A percentile compares a stretch with the other conserved stretches of the same genome.
Conservation (phyloP, 495 filamentous ascomycete species). For the Ramalina intermedia region DNA sequence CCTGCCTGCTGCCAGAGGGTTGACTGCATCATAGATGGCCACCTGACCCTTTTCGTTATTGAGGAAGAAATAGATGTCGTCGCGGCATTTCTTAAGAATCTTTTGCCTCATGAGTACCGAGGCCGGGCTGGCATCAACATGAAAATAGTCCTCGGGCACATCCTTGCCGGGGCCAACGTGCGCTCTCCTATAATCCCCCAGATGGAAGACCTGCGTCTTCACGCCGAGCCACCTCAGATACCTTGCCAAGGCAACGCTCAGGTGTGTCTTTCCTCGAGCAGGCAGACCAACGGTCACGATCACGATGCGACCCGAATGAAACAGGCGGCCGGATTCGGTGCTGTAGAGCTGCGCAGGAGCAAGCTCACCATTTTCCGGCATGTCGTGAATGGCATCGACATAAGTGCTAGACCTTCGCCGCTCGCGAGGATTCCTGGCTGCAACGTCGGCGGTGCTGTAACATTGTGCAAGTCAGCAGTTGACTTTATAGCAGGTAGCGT, state of each 20-base stretch:
- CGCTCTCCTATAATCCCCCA: constrained; percentile 90
- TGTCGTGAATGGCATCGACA: constrained; percentile 94
- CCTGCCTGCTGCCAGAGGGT: constrained; percentile 71
- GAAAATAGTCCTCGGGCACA: constrained; percentile 96
- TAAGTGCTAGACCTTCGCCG: constrained; percentile 87
- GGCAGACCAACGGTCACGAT: constrained; percentile 95
- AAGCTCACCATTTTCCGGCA: constrained; percentile 67
- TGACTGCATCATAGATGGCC: constrained; percentile 98
- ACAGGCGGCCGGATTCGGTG: constrained; percentile 90
- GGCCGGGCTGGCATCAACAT: constrained; percentile 73
- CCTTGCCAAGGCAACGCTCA: constrained; percentile 84
- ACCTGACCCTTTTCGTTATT: constrained; percentile 97
- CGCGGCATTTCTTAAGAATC: constrained; percentile 91
- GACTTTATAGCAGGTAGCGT: not conserved
- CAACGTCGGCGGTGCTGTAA: constrained; percentile 68
- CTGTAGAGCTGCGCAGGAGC: constrained; percentile 96
- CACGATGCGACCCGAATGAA: constrained; percentile 91
- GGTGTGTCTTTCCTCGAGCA: constrained; percentile 94
- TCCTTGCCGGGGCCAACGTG: constrained; percentile 74
- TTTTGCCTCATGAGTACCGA: constrained; percentile 86
- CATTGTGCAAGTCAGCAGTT: not conserved
- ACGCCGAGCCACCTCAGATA: constrained; percentile 97
- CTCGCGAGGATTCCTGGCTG: constrained; percentile 68
- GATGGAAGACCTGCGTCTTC: constrained; percentile 92
- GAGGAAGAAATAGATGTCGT: constrained; percentile 92